Conservation (phyloP, 192 early-diverging fungal genomes). For the Entomortierella lignicola region DNA sequence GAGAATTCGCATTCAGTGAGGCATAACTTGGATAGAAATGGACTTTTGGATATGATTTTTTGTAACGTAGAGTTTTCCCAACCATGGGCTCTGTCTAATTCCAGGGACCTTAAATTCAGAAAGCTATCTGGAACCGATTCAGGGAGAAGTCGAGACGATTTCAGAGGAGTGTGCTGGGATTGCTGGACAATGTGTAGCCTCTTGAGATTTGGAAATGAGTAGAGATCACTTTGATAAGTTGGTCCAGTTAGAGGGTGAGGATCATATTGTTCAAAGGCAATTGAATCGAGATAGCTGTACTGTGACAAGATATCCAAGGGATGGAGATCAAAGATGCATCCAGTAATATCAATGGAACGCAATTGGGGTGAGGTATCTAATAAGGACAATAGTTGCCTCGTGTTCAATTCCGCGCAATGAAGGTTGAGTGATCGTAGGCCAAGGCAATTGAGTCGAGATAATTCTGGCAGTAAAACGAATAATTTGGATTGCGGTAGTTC, state of each 20-base stretch:
- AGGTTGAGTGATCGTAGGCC: neutral
- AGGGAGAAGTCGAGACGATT: neutral
- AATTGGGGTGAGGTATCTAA: neutral
- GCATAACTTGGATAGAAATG: neutral
- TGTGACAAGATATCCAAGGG: slow-evolving; percentile 1
- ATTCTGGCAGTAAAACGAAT: neutral
- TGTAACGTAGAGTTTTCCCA: neutral
- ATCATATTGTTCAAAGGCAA: slow-evolving; percentile 10
- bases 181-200: neutral
- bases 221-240: neutral
- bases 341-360: slow-evolving; percentile 5
- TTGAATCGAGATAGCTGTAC: slow-evolving; percentile 12
- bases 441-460: neutral
- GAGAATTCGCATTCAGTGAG: neutral
- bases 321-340: slow-evolving; percentile 6
- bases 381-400: neutral
- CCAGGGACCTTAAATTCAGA: neutral
- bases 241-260: no score
- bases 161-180: neutral
- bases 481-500: neutral
- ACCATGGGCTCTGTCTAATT: neutral
- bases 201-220: slow-evolving; percentile 5
- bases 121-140: neutral
- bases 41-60: neutral
- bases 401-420: neutral